A percentile compares a stretch with the other conserved stretches of the same genome.
These are phyloP conservation scores for Scedosporium dehoogii DNA, from an alignment of 2,329 filamentous ascomycete genomes.

Conservation along the genomic window DNA sequence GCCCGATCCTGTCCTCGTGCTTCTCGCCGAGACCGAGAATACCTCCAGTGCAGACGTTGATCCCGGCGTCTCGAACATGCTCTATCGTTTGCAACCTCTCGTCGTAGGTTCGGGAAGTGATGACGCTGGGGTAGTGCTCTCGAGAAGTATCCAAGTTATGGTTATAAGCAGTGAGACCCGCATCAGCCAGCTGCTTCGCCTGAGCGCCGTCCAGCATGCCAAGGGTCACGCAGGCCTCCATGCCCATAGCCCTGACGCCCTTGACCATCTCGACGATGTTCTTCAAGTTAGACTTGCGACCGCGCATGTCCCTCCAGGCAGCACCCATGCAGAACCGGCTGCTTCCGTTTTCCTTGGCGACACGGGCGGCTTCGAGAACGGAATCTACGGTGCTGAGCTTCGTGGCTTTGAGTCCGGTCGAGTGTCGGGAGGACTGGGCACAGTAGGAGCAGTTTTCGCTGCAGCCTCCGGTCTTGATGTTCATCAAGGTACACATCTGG, in stretches of 20 bases:
- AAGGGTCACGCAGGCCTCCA: conserved; percentile 89
- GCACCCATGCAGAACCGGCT: conserved; percentile 94
- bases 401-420: conserved; percentile 66
- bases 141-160: conserved; percentile 88
- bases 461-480: conserved; percentile 91
- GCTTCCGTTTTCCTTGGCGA: conserved; percentile 73
- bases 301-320: conserved; percentile 89
- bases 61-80: conserved; percentile 74
- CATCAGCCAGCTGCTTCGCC: conserved; percentile 71
- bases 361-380: conserved; percentile 67
- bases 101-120: conserved; percentile 79
- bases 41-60: conserved; percentile 84
- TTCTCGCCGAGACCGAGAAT: conserved; percentile 80
- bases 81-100: conserved; percentile 72
- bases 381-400: conserved; percentile 72
- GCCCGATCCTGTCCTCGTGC: conserved; percentile 67
- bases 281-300: conserved; percentile 70
- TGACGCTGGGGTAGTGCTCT: conserved; percentile 80
- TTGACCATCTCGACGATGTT: conserved; percentile 82
- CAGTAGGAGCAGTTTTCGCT: conserved; percentile 92
- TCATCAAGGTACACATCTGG: conserved; percentile 91
- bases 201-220: conserved; percentile 82
- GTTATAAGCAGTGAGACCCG: conserved; percentile 84
- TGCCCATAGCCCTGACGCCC: conserved; percentile 69
- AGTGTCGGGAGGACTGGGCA: conserved; percentile 75